Evolutionary conservation across 352 stramenopile genomes (phyloP), one percentile per base, ranked within the genome.

Genomic region (Phytophthora idaei): DNA sequence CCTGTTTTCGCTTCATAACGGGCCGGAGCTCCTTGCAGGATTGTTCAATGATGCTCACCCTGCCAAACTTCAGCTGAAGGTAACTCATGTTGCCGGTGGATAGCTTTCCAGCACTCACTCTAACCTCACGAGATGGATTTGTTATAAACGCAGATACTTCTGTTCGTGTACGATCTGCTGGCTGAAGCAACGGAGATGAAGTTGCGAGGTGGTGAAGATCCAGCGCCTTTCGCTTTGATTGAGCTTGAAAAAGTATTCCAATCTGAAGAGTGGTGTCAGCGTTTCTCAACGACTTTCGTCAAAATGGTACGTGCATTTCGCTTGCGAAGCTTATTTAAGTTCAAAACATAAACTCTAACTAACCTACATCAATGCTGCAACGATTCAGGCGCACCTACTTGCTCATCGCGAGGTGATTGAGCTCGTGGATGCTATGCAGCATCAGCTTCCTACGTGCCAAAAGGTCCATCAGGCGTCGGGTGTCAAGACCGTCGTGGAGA

Each of bases 111-210:
- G n/a, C 50, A 49, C 9, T 42, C 39, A 32, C 31, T 15, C 12
- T 67, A 28, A 59, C 46, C n/a, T 45, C 5, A 36, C 17, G 17
- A 17, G 36, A 1, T 57, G 5, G 34, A 29, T 60, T 39, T 57
- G 11, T 59, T 60, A 2, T 57, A 2, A 31, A 14, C 48, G 25
- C 39, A 89, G 79, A 76, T 78, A 9, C 78, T 87, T 46, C 65
- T 94, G 29, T 85, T 92, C 28, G 67, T 87, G 2, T 89, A 94
- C 57, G 85, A 94, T 61, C 46, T 94, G 29, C 64, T 93, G 12
- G 62, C 74, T 0, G 84, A 94, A 65, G 65, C 50, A 27, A 48
- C 56, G 9, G 58, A 76, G 14, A 55, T 49, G 25, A 67, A 76
- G 27, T 14, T 46, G 42, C 66, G 50, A 15, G 32, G 47, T 11